Evolutionary conservation across 2,329 filamentous ascomycete genomes (phyloP).

Genomic region (Claviceps sp.): DNA sequence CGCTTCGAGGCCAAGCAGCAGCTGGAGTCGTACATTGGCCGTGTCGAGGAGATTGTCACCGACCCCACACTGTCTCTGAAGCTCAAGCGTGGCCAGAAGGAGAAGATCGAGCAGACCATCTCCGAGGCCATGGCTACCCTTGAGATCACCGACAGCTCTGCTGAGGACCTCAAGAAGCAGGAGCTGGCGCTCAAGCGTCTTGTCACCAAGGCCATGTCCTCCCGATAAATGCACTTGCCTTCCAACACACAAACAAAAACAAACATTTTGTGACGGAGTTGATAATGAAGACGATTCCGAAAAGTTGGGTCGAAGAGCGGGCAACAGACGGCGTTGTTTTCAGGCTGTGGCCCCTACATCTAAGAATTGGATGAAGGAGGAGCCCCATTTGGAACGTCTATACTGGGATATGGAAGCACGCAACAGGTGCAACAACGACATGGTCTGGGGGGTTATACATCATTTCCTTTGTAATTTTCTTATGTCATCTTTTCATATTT

Average conservation of each 20-base stretch:
- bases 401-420: constrained; percentile 2
- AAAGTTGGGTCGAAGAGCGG: constrained; percentile 2
- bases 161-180: constrained; percentile 99
- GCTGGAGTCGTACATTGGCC: constrained; percentile 96
- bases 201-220: constrained; percentile 96
- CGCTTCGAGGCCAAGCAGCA: constrained; percentile 98
- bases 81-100: constrained; percentile 98
- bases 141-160: constrained; percentile 80
- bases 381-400: constrained; percentile 2
- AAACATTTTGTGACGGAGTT: not conserved
- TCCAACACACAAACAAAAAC: not conserved
- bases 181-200: constrained; percentile 94
- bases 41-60: constrained; percentile 96
- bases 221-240: constrained; percentile 47
- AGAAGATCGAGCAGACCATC: constrained; percentile 96
- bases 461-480: constrained; percentile 8
- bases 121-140: constrained; percentile 96
- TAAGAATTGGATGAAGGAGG: constrained; percentile 2
- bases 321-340: constrained; percentile 4
- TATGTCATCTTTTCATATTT: constrained; percentile 3
- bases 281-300: constrained; percentile 1
- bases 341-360: constrained; percentile 4
- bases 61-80: constrained; percentile 93
- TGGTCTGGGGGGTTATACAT: constrained; percentile 4
- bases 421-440: not conserved